Evolutionary conservation across 352 stramenopile genomes (phyloP).

Genomic region (Phytophthora sp.): DNA sequence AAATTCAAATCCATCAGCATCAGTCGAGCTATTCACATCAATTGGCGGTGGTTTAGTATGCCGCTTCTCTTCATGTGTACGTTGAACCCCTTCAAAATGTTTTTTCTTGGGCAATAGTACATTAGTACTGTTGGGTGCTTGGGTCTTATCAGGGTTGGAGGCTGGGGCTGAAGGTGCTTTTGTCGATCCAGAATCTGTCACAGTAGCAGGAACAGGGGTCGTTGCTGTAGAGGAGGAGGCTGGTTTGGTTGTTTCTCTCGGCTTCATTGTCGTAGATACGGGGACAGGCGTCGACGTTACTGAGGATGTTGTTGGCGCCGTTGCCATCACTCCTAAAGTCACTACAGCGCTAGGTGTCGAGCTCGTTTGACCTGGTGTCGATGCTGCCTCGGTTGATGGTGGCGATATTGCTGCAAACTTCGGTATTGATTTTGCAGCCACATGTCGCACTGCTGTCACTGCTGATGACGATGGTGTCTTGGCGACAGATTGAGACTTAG

Average conservation of each 20-base stretch:
- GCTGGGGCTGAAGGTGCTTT: background rate
- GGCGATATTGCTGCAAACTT: background rate
- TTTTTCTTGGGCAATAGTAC: conserved; percentile 41
- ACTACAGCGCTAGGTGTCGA: background rate
- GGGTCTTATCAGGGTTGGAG: background rate
- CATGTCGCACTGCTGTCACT: background rate
- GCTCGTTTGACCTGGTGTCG: conserved; percentile 6
- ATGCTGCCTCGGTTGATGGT: background rate
- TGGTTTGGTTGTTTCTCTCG: background rate
- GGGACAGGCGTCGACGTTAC: too few relatives aligned
- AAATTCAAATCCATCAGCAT: conserved; percentile 12
- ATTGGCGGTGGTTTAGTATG: conserved; percentile 6
- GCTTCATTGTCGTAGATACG: background rate
- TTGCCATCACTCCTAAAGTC: background rate
- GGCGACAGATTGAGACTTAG: background rate
- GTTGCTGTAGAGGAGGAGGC: background rate
- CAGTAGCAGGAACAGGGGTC: background rate
- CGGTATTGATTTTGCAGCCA: background rate
- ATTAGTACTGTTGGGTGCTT: conserved; percentile 12
- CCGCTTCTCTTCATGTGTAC: background rate
- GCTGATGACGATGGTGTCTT: background rate
- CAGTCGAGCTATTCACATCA: background rate
- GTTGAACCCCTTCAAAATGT: background rate
- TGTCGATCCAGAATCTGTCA: background rate
- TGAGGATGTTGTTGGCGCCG: conserved; percentile 1